phyloP scores from a whole-genome alignment of 495 filamentous ascomycete species.

The Neohortaea acidophila region DNA sequence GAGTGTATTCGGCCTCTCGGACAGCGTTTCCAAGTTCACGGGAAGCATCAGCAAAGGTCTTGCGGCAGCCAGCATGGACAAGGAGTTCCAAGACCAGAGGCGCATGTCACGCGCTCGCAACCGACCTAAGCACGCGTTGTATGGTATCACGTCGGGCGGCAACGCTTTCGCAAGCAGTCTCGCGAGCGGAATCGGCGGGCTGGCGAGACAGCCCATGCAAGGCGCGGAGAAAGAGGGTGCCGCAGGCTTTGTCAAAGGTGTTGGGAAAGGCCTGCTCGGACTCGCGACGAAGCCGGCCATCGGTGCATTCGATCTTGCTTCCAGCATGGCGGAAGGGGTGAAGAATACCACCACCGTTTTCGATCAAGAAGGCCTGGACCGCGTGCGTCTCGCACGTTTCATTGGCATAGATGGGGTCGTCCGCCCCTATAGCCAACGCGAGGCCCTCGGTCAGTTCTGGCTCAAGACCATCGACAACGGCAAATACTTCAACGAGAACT shows the following conservation, averaged over 20 bases:
- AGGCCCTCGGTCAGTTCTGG: constrained; percentile 96
- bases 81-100: constrained; percentile 92
- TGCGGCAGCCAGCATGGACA: constrained; percentile 87
- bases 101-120: constrained; percentile 89
- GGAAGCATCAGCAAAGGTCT: constrained; percentile 94
- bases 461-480: constrained; percentile 94
- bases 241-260: constrained; percentile 88
- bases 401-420: constrained; percentile 86
- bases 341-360: constrained; percentile 98
- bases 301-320: constrained; percentile 90
- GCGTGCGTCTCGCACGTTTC: constrained; percentile 80
- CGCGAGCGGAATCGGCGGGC: constrained; percentile 82
- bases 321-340: constrained; percentile 89
- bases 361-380: constrained; percentile 82
- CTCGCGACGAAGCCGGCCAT: constrained; percentile 92
- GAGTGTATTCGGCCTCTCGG: constrained; percentile 88
- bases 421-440: constrained; percentile 85
- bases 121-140: constrained; percentile 88
- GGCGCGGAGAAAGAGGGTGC: constrained; percentile 92
- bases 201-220: constrained; percentile 84
- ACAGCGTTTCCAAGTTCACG: constrained; percentile 91
- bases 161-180: constrained; percentile 85
- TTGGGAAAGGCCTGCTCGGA: constrained; percentile 86
- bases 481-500: constrained; percentile 92
- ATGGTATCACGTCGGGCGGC: constrained; percentile 87